phyloP scores from a whole-genome alignment of 768 basidiomycete species.

The Lentinula raphanica region DNA sequence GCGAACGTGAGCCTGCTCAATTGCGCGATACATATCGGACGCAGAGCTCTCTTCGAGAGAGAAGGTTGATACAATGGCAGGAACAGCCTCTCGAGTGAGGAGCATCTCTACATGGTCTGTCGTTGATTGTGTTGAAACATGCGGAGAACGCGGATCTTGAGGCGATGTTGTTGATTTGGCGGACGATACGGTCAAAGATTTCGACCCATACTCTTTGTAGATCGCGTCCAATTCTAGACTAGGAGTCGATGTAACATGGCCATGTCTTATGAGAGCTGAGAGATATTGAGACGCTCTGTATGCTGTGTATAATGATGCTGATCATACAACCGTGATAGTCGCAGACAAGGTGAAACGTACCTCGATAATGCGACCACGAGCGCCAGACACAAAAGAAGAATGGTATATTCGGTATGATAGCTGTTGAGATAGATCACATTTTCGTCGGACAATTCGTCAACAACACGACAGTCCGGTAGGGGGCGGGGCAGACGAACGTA shows the following conservation, averaged over 20 bases:
- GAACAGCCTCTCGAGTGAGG: constrained; percentile 50
- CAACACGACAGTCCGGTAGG: background rate
- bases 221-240: constrained; percentile 52
- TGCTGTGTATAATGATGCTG: constrained; percentile 30
- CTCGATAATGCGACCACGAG: constrained; percentile 80
- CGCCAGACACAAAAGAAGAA: constrained; percentile 86
- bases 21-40: constrained; percentile 55
- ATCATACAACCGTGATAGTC: background rate
- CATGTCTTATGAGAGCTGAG: constrained; percentile 49
- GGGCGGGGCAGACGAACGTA: constrained; percentile 49
- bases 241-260: constrained; percentile 51
- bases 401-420: constrained; percentile 77
- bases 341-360: constrained; percentile 27
- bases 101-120: constrained; percentile 24
- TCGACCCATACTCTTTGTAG: constrained; percentile 32
- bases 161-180: constrained; percentile 10
- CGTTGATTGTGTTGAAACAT: background rate
- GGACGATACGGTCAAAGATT: constrained; percentile 6
- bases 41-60: constrained; percentile 38
- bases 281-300: constrained; percentile 70
- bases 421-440: constrained; percentile 28
- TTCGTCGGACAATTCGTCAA: background rate
- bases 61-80: constrained; percentile 42
- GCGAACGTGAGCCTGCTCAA: constrained; percentile 46
- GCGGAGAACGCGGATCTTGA: background rate